Evolutionary conservation across 768 basidiomycete genomes (phyloP).

Genomic region (Tephrocybe sp.): DNA sequence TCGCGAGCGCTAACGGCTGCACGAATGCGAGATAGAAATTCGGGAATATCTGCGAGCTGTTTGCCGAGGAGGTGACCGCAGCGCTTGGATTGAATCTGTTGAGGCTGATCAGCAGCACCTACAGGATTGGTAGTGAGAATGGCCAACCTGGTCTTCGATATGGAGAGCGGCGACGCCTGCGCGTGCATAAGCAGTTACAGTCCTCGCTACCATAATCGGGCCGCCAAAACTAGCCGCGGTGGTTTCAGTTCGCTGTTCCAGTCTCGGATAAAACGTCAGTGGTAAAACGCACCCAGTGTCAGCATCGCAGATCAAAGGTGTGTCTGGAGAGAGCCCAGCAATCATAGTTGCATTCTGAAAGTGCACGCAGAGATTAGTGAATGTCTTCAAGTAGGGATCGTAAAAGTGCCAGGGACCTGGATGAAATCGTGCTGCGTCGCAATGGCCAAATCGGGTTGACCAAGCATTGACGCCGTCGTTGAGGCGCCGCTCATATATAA

Average conservation of each 20-base stretch:
- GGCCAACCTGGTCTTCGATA: constrained; percentile 52
- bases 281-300: constrained; percentile 42
- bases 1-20: constrained; percentile 49
- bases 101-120: background rate
- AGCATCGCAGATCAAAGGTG: constrained; percentile 53
- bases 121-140: background rate
- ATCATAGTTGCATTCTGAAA: constrained; percentile 46
- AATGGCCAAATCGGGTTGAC: constrained; percentile 53
- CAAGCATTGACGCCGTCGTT: constrained; percentile 53
- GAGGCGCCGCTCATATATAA: constrained; percentile 51
- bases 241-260: background rate
- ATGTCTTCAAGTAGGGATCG: background rate
- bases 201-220: constrained; percentile 53
- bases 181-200: constrained; percentile 45
- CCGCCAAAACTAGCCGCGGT: constrained; percentile 40
- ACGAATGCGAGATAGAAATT: constrained; percentile 50
- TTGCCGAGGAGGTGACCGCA: constrained; percentile 57
- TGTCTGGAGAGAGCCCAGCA: constrained; percentile 40
- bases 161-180: constrained; percentile 51
- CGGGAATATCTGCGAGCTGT: constrained; percentile 46
- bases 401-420: constrained; percentile 25
- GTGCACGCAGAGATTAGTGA: constrained; percentile 4
- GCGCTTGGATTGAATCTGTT: constrained; percentile 41
- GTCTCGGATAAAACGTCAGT: background rate
- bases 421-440: constrained; percentile 55